Base-by-base conservation (phyloP, 164 flowering plant species). In the Hamamelis virginiana region DNA sequence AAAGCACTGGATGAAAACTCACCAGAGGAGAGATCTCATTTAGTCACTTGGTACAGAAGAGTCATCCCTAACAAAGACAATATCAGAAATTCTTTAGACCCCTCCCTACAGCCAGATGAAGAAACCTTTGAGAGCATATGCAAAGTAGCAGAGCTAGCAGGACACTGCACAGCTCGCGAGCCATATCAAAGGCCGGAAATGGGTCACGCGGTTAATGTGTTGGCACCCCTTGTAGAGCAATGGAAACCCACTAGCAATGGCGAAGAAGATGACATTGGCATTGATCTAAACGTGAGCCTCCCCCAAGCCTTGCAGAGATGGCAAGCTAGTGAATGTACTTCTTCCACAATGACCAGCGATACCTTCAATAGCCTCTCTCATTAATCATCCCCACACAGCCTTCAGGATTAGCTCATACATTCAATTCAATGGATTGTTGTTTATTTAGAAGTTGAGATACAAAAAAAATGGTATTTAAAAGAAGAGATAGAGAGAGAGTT, bases 141-240 rank as follows among this genome's bases (percentile, higher is more conserved):
- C 64, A 76, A 53, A 43, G 87, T 84, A 14, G 79, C 86, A 22
- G 86, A 86, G 63, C 81, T 86, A 19, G 85, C 89, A 5, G 84
- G 89, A 14, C 80, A 85, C 61, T 85, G 89, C 75, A 83, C 85
- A 6, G 79, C 83, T 11, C 82, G 87, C 0, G 87, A 86, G 52
- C 85, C 87, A 27, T 46, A 64, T 64, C 87, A 83, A 53, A 81
- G 86, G 64, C 89, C 89, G 0, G 86, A 81, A 64, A 83, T 85
- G 86, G 82, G 85, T 11, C 87, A 85, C 46, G 85, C 77, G 1
- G 89, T 85, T 5, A 83, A 78, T 46, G 68, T 80, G 14, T 62
- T 85, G 59, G 76, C 74, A 16, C 85, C 89, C n/a, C 80, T 83
- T 41, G 84, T 85, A n/a, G 81, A 85, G 38, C 83, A 78, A 66